Base-by-base conservation (phyloP, 2,329 filamentous ascomycete species). In the Alternaria sp. region DNA sequence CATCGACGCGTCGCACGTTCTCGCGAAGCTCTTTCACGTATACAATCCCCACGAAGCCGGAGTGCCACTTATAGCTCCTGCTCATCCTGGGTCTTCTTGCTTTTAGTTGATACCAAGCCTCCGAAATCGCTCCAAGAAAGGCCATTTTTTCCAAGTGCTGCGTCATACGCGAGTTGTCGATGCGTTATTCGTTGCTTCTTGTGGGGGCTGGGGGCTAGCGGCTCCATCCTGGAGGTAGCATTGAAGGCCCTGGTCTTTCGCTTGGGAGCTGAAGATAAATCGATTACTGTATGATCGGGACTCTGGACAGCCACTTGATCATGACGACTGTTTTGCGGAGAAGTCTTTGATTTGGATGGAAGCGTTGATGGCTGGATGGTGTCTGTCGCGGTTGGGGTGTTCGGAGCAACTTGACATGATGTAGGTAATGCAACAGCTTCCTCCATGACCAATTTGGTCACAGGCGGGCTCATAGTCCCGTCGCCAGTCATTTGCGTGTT, bases 111-210 rank as follows among this genome's bases (percentile, higher is more conserved):
- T 28, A 83, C 73, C 26, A 85, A 70, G 5, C 81, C 82, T 9
- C 81, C 79, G 52, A 79, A 83, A 11, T 78, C 83, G 10, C 79
- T 79, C 66, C 78, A 80, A 10, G 73, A 77, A 17, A 86, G 23
- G 79, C 82, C 57, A 70, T 44, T 12, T n/a, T 66, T 67, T 7
- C 74, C 72, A 15, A 75, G 66, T 1, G 75, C 75, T 54, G 75
- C 75, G 15, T 76, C 59, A 52, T 76, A 76, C 6, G 75, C 76
- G 11, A 78, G 57, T 7, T 62, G 54, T 11, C 52, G 47, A 52
- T 74, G 74, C 5, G 57, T 69, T 54, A 25, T 60, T 54, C 47
- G 57, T 28, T 36, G 46, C 44, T 43, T 57, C 46, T 46, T 62
- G 10, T 43, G 8, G 12, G 11, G 11, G 19, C 30, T 49, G 4